Evolutionary conservation across 2,329 filamentous ascomycete genomes (phyloP).

Genomic region (Stemphylium lycopersici): DNA sequence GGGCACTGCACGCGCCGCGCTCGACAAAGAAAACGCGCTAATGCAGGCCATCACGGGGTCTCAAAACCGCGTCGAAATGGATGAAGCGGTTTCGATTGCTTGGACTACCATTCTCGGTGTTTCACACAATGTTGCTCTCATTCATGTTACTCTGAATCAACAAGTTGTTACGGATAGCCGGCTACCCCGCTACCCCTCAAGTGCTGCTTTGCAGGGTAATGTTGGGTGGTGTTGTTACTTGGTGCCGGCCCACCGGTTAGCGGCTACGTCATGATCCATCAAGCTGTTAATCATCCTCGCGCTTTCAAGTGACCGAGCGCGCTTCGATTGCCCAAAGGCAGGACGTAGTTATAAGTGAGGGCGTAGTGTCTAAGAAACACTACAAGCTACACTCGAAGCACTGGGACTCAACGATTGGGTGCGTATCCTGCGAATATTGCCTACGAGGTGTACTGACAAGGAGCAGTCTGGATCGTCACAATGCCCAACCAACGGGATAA

Average conservation of each 20-base stretch:
- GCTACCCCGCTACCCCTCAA: background rate
- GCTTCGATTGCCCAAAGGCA: background rate
- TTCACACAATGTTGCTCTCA: background rate
- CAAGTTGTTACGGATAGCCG: no score
- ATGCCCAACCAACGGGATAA: background rate
- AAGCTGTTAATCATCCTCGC: constrained; percentile 1
- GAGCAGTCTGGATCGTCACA: background rate
- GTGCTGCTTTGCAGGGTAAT: background rate
- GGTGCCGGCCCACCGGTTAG: background rate
- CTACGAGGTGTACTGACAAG: background rate
- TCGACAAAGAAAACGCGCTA: constrained; percentile 26
- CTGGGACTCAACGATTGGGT: background rate
- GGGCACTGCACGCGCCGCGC: constrained; percentile 15
- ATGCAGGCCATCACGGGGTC: constrained; percentile 35
- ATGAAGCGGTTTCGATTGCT: background rate
- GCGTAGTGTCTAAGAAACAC: background rate
- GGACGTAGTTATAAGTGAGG: no score
- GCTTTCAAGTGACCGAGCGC: constrained; percentile 1
- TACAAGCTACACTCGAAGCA: background rate
- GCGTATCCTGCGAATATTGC: background rate
- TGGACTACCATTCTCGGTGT: no score
- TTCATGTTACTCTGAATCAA: no score
- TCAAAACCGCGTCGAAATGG: background rate
- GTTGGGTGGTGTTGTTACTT: background rate
- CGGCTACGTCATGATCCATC: constrained; percentile 10